Evolutionary conservation across 257 asterid species (phyloP).

Genomic region (Hygrophila difformis): DNA sequence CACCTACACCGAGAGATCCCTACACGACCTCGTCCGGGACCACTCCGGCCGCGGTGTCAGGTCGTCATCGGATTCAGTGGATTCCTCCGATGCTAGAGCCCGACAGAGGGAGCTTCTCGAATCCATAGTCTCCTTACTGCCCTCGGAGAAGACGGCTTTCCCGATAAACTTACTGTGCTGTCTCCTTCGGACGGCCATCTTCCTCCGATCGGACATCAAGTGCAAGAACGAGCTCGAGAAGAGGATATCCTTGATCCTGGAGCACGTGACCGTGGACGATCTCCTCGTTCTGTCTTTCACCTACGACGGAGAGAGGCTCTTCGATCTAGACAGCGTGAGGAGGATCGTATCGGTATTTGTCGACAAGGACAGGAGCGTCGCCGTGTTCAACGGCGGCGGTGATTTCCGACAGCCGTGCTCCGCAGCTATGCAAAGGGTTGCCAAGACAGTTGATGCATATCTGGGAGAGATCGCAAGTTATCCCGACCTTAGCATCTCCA

Average conservation of each 20-base stretch:
- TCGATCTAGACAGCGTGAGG: conserved; percentile 87
- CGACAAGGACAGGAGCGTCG: conserved; percentile 76
- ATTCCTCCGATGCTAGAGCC: conserved; percentile 31
- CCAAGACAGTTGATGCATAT: conserved; percentile 74
- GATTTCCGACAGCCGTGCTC: conserved; percentile 56
- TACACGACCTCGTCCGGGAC: conserved; percentile 74
- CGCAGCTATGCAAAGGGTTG: conserved; percentile 56
- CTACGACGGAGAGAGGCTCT: conserved; percentile 70
- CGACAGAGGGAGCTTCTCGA: conserved; percentile 63
- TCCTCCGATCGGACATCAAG: conserved; percentile 35
- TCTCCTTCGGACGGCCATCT: conserved; percentile 69
- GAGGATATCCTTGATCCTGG: conserved; percentile 46
- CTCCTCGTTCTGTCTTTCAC: conserved; percentile 55
- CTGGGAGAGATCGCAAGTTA: conserved; percentile 68
- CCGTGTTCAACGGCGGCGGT: conserved; percentile 51
- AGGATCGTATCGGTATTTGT: conserved; percentile 59
- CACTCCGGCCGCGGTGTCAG: conserved; percentile 58
- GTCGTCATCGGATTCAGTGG: conserved; percentile 17
- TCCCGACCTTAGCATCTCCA: conserved; percentile 56
- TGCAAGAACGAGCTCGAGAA: conserved; percentile 79
- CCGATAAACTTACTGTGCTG: conserved; percentile 84
- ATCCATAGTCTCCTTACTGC: conserved; percentile 52
- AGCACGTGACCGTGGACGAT: conserved; percentile 72
- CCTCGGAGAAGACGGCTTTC: conserved; percentile 59
- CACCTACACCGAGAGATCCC: conserved; percentile 66